Percentiles rank a stretch among this genome's conserved stretches.
Conservation (phyloP, 1,284 basidiomycete species). For the Ustilago hordei region DNA sequence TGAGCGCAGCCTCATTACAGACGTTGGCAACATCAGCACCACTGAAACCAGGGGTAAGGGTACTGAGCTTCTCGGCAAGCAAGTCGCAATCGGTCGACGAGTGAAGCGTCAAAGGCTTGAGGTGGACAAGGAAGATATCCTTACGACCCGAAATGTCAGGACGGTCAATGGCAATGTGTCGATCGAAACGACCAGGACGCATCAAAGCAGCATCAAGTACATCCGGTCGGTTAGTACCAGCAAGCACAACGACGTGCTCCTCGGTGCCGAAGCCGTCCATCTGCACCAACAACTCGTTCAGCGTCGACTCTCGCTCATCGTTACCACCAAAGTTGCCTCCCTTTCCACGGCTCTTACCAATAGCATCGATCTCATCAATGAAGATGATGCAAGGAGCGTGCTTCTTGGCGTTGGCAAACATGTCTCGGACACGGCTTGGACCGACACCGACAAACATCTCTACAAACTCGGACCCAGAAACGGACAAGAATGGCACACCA, state of each 20-base stretch:
- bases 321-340: constrained; percentile 91
- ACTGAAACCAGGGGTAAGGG: constrained; percentile 96
- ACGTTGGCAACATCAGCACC: constrained; percentile 99
- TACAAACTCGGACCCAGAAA: constrained; percentile 98
- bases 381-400: constrained; percentile 94
- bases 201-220: constrained; percentile 94
- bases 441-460: constrained; percentile 99
- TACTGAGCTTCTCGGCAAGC: constrained; percentile 82
- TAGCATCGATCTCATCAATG: constrained; percentile 78
- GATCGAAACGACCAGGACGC: constrained; percentile 97
- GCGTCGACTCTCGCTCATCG: constrained; percentile 96
- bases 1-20: constrained; percentile 95
- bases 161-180: constrained; percentile 94
- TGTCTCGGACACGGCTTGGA: constrained; percentile 94
- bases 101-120: constrained; percentile 79
- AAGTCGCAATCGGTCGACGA: constrained; percentile 47
- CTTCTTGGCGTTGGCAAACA: constrained; percentile 97
- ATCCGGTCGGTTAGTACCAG: constrained; percentile 96
- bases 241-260: constrained; percentile 95
- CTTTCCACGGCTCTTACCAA: constrained; percentile 93
- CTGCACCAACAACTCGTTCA: constrained; percentile 97
- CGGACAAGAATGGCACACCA: constrained; percentile 95
- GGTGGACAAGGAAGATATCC: constrained; percentile 94
- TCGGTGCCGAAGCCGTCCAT: constrained; percentile 99
- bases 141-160: constrained; percentile 93